phyloP scores from a whole-genome alignment of 352 stramenopile species.

The Globisporangium emineosum region DNA sequence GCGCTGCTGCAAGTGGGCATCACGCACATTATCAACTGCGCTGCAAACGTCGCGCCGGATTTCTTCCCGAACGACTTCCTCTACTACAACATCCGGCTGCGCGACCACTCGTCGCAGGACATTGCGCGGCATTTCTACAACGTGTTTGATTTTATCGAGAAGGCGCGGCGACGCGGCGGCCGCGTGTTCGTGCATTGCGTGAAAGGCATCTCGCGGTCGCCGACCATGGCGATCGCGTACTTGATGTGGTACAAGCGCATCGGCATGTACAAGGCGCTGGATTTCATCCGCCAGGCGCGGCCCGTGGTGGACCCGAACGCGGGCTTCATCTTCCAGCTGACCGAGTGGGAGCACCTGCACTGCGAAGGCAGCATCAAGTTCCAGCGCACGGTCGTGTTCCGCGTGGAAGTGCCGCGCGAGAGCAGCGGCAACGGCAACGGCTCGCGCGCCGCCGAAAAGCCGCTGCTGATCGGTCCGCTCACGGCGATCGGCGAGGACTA shows the following conservation, averaged over 20 bases:
- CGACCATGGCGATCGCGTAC: conserved; percentile 87
- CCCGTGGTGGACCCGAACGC: conserved; percentile 84
- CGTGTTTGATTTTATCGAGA: conserved; percentile 88
- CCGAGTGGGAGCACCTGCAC: conserved; percentile 81
- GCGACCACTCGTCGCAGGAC: conserved; percentile 85
- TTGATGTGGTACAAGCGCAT: conserved; percentile 88
- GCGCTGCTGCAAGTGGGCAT: conserved; percentile 68
- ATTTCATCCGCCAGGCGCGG: conserved; percentile 70
- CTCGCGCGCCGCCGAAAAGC: conserved; percentile 33
- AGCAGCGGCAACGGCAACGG: conserved; percentile 32
- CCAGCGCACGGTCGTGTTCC: conserved; percentile 59
- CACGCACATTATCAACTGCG: conserved; percentile 90
- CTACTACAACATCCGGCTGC: conserved; percentile 87
- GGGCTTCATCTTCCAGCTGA: conserved; percentile 88
- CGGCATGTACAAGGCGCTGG: conserved; percentile 74
- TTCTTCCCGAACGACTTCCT: conserved; percentile 76
- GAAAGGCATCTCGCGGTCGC: conserved; percentile 86
- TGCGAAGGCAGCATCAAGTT: conserved; percentile 44
- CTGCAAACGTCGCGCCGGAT: conserved; percentile 66
- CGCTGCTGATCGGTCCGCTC: conserved; percentile 59
- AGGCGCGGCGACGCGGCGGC: conserved; percentile 53
- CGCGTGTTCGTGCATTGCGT: conserved; percentile 87
- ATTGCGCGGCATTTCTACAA: conserved; percentile 86
- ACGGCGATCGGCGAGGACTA: conserved; percentile 41
- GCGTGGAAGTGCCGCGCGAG: conserved; percentile 59